phyloP scores from a whole-genome alignment of 768 basidiomycete species.

The Mycena maculata region DNA sequence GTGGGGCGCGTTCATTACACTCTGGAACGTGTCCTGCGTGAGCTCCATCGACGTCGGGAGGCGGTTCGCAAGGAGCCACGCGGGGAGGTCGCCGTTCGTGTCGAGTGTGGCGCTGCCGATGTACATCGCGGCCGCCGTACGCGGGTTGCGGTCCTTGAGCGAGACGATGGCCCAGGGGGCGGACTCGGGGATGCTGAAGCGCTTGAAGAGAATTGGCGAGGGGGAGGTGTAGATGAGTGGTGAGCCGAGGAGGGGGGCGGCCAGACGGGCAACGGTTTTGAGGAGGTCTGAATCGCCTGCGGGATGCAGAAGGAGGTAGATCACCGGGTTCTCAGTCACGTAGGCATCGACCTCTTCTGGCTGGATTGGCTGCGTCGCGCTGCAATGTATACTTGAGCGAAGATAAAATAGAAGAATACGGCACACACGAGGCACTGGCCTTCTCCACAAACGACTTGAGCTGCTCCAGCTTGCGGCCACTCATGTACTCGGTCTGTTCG shows the following conservation, averaged over 20 bases:
- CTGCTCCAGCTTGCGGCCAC: slow-evolving; percentile 76
- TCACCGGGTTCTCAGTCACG: slow-evolving; percentile 60
- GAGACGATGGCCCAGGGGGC: slow-evolving; percentile 74
- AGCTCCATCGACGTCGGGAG: slow-evolving; percentile 82
- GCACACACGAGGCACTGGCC: slow-evolving; percentile 75
- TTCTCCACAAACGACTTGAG: slow-evolving; percentile 81
- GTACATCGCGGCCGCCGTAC: slow-evolving; percentile 59
- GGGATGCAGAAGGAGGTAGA: slow-evolving; percentile 70
- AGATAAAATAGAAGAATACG: background rate
- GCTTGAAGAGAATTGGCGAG: slow-evolving; percentile 49
- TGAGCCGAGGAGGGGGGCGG: slow-evolving; percentile 58
- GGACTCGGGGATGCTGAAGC: slow-evolving; percentile 50
- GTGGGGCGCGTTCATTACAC: slow-evolving; percentile 85
- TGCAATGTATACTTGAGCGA: slow-evolving; percentile 27
- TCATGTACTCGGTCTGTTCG: slow-evolving; percentile 77
- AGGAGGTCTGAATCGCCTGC: slow-evolving; percentile 44
- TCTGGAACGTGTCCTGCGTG: slow-evolving; percentile 81
- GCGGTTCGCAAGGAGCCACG: slow-evolving; percentile 76
- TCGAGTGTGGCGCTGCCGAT: slow-evolving; percentile 42
- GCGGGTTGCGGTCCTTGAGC: slow-evolving; percentile 68
- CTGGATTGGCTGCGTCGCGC: slow-evolving; percentile 53
- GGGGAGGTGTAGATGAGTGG: slow-evolving; percentile 58
- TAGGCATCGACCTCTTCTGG: slow-evolving; percentile 55
- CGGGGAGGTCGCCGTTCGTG: slow-evolving; percentile 48
- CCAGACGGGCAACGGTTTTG: slow-evolving; percentile 50